phyloP scores from a whole-genome alignment of 2,329 filamentous ascomycete species.

The Aspergillus clavatus region DNA sequence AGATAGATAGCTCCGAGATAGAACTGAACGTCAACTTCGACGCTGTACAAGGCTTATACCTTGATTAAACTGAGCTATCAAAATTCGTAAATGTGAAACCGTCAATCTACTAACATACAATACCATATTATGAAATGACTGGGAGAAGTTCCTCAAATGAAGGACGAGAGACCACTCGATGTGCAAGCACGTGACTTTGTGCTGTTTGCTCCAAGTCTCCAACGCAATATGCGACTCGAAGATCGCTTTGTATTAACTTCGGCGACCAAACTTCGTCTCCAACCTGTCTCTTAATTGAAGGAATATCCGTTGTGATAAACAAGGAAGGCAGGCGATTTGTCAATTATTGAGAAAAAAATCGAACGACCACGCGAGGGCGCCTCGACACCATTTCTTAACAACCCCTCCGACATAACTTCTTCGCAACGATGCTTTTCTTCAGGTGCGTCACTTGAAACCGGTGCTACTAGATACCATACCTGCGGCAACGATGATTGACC shows the following conservation, averaged over 20 bases:
- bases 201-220: no score
- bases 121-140: no score
- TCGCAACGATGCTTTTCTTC: constrained; percentile 49
- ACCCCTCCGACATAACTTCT: constrained; percentile 1
- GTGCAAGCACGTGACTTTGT: constrained; percentile 1
- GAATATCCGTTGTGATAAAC: no score
- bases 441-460: constrained; percentile 34
- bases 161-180: neutral
- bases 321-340: neutral
- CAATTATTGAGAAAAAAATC: neutral
- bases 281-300: no score
- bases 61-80: no score
- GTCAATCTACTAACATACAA: no score
- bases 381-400: constrained; percentile 1
- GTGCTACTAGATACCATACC: neutral
- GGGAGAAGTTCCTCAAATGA: neutral
- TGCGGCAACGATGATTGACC: neutral
- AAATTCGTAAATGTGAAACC: no score
- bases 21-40: no score
- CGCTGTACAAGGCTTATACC: no score
- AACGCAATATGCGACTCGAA: neutral
- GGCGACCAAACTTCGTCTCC: neutral
- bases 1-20: no score
- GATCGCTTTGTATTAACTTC: neutral
- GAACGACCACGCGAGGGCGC: constrained; percentile 11